Evolutionary conservation across 257 asterid species (phyloP).

Genomic region (Gentiana straminea): DNA sequence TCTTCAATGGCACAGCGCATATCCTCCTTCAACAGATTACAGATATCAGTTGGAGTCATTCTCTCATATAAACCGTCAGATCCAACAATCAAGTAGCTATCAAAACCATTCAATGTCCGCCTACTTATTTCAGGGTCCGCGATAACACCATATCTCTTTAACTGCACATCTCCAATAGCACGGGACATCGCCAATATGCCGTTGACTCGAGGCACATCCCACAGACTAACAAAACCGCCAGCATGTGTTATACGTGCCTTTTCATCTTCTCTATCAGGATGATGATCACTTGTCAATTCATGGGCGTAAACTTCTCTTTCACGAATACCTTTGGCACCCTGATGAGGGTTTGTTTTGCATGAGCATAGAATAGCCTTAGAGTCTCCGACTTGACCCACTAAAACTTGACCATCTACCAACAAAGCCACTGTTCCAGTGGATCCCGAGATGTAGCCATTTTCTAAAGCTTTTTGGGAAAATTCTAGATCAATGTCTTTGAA

Average conservation of each 20-base stretch:
- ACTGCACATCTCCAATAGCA: slow-evolving; percentile 56
- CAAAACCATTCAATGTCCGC: slow-evolving; percentile 29
- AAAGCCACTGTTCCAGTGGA: slow-evolving; percentile 48
- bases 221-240: slow-evolving; percentile 25
- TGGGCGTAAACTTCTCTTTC: slow-evolving; percentile 23
- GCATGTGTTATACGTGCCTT: slow-evolving; percentile 45
- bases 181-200: slow-evolving; percentile 64
- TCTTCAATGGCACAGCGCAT: slow-evolving; percentile 1
- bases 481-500: slow-evolving; percentile 61
- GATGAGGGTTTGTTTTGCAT: slow-evolving; percentile 13
- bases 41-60: slow-evolving; percentile 39
- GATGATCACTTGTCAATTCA: slow-evolving; percentile 71
- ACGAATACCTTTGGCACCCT: slow-evolving; percentile 28
- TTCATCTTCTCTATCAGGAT: slow-evolving; percentile 61
- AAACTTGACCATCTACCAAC: slow-evolving; percentile 33
- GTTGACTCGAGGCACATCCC: slow-evolving; percentile 60
- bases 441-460: slow-evolving; percentile 41
- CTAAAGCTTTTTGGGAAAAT: slow-evolving; percentile 58
- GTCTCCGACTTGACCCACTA: slow-evolving; percentile 57
- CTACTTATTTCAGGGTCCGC: slow-evolving; percentile 62
- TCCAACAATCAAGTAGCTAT: slow-evolving; percentile 45
- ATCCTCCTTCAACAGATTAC: slow-evolving; percentile 23
- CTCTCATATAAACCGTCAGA: slow-evolving; percentile 72
- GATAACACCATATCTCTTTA: slow-evolving; percentile 66
- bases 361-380: slow-evolving; percentile 69